These are phyloP conservation scores for Pholiota microspora DNA, from an alignment of 768 basidiomycete genomes.

Conservation along the genomic window DNA sequence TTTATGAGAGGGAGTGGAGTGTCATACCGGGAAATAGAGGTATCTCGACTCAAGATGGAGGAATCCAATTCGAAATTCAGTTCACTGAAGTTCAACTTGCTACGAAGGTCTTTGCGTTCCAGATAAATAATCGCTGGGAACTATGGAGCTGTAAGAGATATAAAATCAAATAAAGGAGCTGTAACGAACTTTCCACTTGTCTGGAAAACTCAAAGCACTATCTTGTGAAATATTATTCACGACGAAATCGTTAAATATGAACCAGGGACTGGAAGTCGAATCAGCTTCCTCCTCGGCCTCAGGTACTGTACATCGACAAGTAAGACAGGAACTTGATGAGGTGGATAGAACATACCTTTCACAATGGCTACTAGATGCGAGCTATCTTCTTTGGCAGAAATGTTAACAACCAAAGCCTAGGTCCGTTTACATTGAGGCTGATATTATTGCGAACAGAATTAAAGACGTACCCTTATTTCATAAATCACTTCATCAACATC, in stretches of 20 bases:
- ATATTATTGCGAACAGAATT: not conserved
- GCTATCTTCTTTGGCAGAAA: slow-evolving; percentile 64
- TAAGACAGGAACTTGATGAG: not conserved
- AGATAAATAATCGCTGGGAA: slow-evolving; percentile 90
- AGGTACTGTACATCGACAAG: slow-evolving; percentile 49
- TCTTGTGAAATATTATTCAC: slow-evolving; percentile 82
- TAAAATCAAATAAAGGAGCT: not conserved
- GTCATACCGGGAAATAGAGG: slow-evolving; percentile 82
- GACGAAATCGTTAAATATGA: slow-evolving; percentile 95
- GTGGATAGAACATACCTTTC: slow-evolving; percentile 49
- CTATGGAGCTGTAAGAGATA: slow-evolving; percentile 31
- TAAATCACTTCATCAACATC: slow-evolving; percentile 60
- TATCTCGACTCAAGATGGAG: slow-evolving; percentile 78
- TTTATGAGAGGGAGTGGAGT: not conserved
- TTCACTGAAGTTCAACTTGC: slow-evolving; percentile 57
- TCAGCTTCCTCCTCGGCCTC: slow-evolving; percentile 46
- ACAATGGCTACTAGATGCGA: slow-evolving; percentile 89
- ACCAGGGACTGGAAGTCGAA: slow-evolving; percentile 65
- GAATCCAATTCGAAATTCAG: slow-evolving; percentile 70
- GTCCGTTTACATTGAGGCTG: not conserved
- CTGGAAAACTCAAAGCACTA: slow-evolving; percentile 85
- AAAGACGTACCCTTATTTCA: slow-evolving; percentile 61
- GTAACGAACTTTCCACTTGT: slow-evolving; percentile 81
- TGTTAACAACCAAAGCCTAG: slow-evolving; percentile 81
- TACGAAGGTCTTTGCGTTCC: slow-evolving; percentile 65